Conservation (phyloP, 768 basidiomycete species). For the Lactarius pseudohatsudake region DNA sequence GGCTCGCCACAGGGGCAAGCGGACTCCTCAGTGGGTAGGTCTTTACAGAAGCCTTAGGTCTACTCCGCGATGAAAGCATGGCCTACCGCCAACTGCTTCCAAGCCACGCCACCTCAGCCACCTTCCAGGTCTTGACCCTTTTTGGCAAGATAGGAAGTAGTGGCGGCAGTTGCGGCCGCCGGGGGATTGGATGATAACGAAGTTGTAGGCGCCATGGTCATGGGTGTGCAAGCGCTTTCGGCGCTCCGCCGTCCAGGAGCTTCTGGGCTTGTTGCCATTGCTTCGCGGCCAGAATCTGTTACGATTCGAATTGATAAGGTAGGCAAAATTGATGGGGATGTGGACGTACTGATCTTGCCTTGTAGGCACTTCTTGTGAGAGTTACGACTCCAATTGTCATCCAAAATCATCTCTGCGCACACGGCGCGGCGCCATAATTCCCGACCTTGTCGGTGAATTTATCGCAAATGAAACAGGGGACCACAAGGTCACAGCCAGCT, state of each 20-base stretch:
- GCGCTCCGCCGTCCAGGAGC: not conserved
- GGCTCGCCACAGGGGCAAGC: too few species aligned
- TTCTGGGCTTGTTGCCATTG: not conserved
- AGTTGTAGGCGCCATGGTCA: too few species aligned
- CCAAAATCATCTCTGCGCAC: slow-evolving; percentile 18
- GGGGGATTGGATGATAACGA: too few species aligned
- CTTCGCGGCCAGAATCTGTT: slow-evolving; percentile 19
- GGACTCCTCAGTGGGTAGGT: too few species aligned
- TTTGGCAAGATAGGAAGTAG: too few species aligned
- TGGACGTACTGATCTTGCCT: slow-evolving; percentile 20
- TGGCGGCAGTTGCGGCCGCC: too few species aligned
- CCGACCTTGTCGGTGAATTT: slow-evolving; percentile 19
- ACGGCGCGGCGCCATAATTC: slow-evolving; percentile 6
- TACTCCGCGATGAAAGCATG: too few species aligned
- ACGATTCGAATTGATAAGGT: not conserved
- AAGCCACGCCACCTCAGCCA: too few species aligned
- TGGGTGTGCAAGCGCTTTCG: too few species aligned
- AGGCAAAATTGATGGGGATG: not conserved
- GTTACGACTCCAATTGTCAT: not conserved
- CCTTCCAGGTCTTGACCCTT: too few species aligned
- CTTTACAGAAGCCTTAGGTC: too few species aligned
- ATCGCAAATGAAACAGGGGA: slow-evolving; percentile 14
- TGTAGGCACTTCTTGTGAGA: slow-evolving; percentile 7
- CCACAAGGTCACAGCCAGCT: slow-evolving; percentile 15
- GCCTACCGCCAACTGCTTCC: too few species aligned